Evolutionary conservation across 1,284 basidiomycete species (phyloP).

Genomic region (Termitomyces sp.): DNA sequence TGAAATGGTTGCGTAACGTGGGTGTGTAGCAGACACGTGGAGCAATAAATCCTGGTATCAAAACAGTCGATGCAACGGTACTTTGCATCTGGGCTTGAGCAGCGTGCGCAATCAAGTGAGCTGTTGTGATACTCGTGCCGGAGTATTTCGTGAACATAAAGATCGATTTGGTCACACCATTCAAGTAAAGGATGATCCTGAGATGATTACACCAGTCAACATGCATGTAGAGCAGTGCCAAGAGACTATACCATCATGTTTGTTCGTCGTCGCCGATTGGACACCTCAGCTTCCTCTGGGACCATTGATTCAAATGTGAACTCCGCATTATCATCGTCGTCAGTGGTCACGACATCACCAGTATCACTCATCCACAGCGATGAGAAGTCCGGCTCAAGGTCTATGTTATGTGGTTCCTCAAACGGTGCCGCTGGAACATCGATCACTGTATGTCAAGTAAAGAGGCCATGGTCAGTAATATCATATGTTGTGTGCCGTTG

Average conservation of each 20-base stretch:
- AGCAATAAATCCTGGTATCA: not conserved
- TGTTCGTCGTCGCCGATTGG: not conserved
- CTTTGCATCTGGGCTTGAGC: not conserved
- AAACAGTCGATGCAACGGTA: slow-evolving; percentile 1
- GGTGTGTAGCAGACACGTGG: not conserved
- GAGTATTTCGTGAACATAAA: not conserved
- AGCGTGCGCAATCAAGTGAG: not conserved
- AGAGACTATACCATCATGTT: not conserved
- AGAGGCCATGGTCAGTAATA: not conserved
- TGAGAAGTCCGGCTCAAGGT: not conserved
- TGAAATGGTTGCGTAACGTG: not conserved
- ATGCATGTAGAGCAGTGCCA: not conserved
- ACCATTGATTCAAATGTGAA: not conserved
- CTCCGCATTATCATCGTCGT: not conserved
- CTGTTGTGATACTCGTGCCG: not conserved
- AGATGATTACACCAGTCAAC: not conserved
- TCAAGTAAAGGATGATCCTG: not conserved
- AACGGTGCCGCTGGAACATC: not conserved
- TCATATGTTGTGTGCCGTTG: not conserved
- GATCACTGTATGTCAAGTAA: not conserved
- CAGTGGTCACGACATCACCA: not conserved
- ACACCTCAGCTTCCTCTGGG: not conserved
- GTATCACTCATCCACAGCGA: not conserved
- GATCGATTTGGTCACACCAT: not conserved
- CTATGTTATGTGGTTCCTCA: not conserved